These are phyloP conservation scores for Paxillus rubicundulus DNA, from an alignment of 768 basidiomycete species.

Conservation along the genomic window DNA sequence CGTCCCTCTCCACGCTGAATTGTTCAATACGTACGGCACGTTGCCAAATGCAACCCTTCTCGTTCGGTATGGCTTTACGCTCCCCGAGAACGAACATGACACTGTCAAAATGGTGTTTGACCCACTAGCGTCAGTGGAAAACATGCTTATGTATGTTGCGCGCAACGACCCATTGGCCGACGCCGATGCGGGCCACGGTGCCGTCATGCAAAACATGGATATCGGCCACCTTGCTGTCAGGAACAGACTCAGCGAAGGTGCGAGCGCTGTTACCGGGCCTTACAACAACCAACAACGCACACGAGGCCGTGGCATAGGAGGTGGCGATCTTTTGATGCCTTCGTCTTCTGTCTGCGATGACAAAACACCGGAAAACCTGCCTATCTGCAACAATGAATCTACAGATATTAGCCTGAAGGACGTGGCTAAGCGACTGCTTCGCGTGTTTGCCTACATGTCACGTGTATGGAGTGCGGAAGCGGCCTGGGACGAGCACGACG, in stretches of 20 bases:
- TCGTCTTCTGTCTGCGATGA: slow-evolving; percentile 3
- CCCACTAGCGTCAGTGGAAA: slow-evolving; percentile 15
- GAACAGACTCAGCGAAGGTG: slow-evolving; percentile 26
- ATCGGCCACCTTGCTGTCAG: slow-evolving; percentile 15
- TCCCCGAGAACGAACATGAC: slow-evolving; percentile 74
- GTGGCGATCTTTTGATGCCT: slow-evolving; percentile 6
- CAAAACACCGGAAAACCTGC: neutral
- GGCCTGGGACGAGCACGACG: slow-evolving; percentile 26
- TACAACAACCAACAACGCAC: slow-evolving; percentile 22
- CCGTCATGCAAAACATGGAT: slow-evolving; percentile 12
- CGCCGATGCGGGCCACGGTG: slow-evolving; percentile 10
- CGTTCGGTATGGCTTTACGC: slow-evolving; percentile 66
- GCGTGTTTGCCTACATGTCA: slow-evolving; percentile 20
- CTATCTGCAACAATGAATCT: neutral
- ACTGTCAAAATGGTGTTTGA: slow-evolving; percentile 36
- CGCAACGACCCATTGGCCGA: slow-evolving; percentile 3
- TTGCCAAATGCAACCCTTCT: slow-evolving; percentile 66
- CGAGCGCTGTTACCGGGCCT: slow-evolving; percentile 8
- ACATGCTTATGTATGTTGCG: slow-evolving; percentile 12
- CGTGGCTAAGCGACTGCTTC: slow-evolving; percentile 10
- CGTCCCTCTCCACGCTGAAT: slow-evolving; percentile 51
- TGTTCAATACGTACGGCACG: slow-evolving; percentile 78
- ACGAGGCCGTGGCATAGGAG: slow-evolving; percentile 16
- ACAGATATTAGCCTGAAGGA: slow-evolving; percentile 13
- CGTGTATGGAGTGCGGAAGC: slow-evolving; percentile 20